Evolutionary conservation across 805 yeast genomes (phyloP).

Genomic region (Teunomyces stri): DNA sequence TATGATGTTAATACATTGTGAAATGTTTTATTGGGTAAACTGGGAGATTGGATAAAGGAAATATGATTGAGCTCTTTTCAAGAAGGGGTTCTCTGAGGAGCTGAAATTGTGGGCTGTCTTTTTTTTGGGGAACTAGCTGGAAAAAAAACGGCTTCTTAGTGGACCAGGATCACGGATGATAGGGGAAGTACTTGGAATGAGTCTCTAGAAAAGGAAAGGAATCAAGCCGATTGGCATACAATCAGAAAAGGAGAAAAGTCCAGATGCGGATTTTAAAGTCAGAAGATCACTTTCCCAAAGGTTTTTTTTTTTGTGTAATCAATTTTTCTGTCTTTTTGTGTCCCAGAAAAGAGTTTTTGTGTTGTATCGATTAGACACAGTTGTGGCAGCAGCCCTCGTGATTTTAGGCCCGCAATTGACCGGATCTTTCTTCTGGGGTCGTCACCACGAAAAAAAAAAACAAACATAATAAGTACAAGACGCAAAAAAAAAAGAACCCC

Average conservation of each 20-base stretch:
- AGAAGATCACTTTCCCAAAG: slow-evolving; percentile 14
- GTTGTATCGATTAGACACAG: background rate
- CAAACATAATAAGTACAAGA: background rate
- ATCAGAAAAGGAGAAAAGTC: slow-evolving; percentile 1
- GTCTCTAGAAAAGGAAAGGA: background rate
- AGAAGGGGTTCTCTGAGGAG: background rate
- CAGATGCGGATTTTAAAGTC: slow-evolving; percentile 9
- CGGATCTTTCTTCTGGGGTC: background rate
- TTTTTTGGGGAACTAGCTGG: background rate
- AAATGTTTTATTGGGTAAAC: background rate
- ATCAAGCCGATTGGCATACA: slow-evolving; percentile 1
- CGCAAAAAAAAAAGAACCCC: background rate
- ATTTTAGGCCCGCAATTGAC: background rate
- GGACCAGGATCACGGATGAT: background rate
- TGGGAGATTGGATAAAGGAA: background rate
- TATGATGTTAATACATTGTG: slow-evolving; percentile 1
- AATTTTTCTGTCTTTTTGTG: background rate
- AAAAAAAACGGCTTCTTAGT: background rate
- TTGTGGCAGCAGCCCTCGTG: background rate
- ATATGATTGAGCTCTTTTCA: background rate
- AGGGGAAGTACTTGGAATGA: background rate
- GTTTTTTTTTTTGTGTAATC: slow-evolving; percentile 6
- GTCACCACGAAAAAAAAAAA: background rate
- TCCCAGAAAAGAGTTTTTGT: background rate
- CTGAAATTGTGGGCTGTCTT: background rate